Evolutionary conservation across 2,329 filamentous ascomycete species (phyloP).

Genomic region (Fusarium verticillioides): DNA sequence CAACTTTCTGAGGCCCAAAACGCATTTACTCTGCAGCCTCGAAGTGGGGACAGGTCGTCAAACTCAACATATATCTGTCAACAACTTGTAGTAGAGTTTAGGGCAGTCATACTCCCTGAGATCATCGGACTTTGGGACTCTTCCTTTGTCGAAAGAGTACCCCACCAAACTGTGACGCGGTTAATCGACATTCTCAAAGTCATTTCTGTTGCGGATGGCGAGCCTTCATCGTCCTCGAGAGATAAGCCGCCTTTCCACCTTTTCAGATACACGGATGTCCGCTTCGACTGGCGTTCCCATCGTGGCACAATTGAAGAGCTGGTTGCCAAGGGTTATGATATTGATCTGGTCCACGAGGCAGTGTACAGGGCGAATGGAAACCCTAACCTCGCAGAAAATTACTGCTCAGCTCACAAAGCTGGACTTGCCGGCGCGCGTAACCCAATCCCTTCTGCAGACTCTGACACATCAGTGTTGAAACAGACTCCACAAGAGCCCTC

Average conservation of each 20-base stretch:
- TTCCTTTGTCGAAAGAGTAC: slow-evolving; percentile 81
- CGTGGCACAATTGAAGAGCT: slow-evolving; percentile 49
- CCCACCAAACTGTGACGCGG: slow-evolving; percentile 79
- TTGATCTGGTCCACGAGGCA: slow-evolving; percentile 78
- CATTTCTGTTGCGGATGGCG: slow-evolving; percentile 80
- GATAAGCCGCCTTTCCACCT: slow-evolving; percentile 62
- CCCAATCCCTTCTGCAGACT: slow-evolving; percentile 73
- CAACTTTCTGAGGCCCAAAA: slow-evolving; percentile 81
- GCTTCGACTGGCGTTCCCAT: slow-evolving; percentile 59
- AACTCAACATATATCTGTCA: slow-evolving; percentile 60
- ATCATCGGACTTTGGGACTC: slow-evolving; percentile 87
- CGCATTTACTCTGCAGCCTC: slow-evolving; percentile 57
- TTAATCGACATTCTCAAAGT: slow-evolving; percentile 86
- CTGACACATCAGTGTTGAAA: slow-evolving; percentile 51
- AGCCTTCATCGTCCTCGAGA: slow-evolving; percentile 69
- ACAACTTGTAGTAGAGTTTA: slow-evolving; percentile 88
- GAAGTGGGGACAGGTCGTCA: slow-evolving; percentile 54
- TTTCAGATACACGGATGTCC: slow-evolving; percentile 56
- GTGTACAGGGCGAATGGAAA: slow-evolving; percentile 84
- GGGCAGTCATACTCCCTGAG: slow-evolving; percentile 81
- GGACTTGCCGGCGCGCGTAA: slow-evolving; percentile 70
- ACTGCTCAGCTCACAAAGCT: slow-evolving; percentile 73
- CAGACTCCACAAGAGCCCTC: slow-evolving; percentile 31
- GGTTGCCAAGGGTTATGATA: slow-evolving; percentile 53
- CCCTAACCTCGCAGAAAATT: slow-evolving; percentile 71